These are phyloP conservation scores for Hura crepitans DNA, from an alignment of 441 rosid genomes.

Conservation along the genomic window DNA sequence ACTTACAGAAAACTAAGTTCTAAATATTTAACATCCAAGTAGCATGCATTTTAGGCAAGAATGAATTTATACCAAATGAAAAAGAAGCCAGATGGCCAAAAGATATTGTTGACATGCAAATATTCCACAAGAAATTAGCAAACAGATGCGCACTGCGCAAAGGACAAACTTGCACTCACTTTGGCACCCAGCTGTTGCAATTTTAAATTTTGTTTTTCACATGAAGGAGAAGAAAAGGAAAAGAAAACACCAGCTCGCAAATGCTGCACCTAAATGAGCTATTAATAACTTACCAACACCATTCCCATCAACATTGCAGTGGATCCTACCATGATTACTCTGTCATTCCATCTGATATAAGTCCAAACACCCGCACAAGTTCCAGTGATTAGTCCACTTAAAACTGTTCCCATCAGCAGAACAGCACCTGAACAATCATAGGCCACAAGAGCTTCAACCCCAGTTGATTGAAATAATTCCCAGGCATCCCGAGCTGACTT, in stretches of 20 bases:
- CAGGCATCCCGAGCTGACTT: slow-evolving; percentile 94
- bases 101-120: background rate
- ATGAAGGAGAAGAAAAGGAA: no score
- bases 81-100: background rate
- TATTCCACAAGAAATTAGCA: background rate
- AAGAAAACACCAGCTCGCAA: background rate
- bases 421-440: slow-evolving; percentile 97
- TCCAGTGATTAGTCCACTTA: slow-evolving; percentile 91
- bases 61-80: no score
- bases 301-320: slow-evolving; percentile 96
- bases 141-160: slow-evolving; percentile 8
- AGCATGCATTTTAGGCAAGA: no score
- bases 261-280: background rate
- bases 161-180: background rate
- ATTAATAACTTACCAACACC: slow-evolving; percentile 61
- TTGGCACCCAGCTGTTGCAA: background rate
- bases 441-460: slow-evolving; percentile 93
- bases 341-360: slow-evolving; percentile 55
- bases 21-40: no score
- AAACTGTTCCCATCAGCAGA: slow-evolving; percentile 75
- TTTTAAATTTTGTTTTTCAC: background rate
- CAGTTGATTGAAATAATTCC: slow-evolving; percentile 95
- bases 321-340: slow-evolving; percentile 73
- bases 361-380: slow-evolving; percentile 84
- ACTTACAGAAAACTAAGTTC: background rate